Base-by-base conservation (phyloP, 2,329 filamentous ascomycete genomes). In the Eurotiales sp. region DNA sequence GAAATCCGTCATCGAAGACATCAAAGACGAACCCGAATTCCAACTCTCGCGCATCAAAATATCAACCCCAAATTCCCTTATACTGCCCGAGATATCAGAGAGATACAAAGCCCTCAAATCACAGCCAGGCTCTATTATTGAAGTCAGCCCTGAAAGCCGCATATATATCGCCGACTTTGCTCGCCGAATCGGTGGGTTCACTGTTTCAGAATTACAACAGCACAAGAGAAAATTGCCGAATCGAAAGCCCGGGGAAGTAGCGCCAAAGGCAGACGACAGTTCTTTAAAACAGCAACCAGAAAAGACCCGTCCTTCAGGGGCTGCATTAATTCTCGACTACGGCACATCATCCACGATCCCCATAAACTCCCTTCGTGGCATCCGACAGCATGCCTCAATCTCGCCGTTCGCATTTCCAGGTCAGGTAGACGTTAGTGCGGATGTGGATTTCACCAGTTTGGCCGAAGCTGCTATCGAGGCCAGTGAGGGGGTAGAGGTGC, bases 301-400 rank as follows among this genome's bases (percentile, higher is more conserved):
- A 0, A 91, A 89, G 64, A 59, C 75, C 0, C 66, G 65, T 1
- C 84, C 91, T 1, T 86, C 84, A 0, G 93, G 93, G 45, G 93
- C 91, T 8, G 93, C 92, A 1, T 77, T 99, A n/a, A 89, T 99
- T 60, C 83, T 99, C 41, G 93, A 99, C 73, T 99, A 99, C 71
- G 93, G 93, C 15, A 87, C 92, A 4, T 71, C 83, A 3, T 77
- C 84, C 52, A 87, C 81, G 0, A 84, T 99, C 44, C 93, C 93
- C 2, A 77, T 87, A 54, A 95, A 96, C 76, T 95, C 90, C 0
- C 79, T 99, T 19, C 87, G 93, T 27, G 93, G 93, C 19, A 97
- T 99, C 68, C 82, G 84, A 30, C 76, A 79, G 12, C 93, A 99
- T 72, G 75, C 77, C 21, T 78, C 80, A 21, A 87, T 95, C 41